phyloP scores from a whole-genome alignment of 176 grass and related monocot genomes.

The Musa acuminata region DNA sequence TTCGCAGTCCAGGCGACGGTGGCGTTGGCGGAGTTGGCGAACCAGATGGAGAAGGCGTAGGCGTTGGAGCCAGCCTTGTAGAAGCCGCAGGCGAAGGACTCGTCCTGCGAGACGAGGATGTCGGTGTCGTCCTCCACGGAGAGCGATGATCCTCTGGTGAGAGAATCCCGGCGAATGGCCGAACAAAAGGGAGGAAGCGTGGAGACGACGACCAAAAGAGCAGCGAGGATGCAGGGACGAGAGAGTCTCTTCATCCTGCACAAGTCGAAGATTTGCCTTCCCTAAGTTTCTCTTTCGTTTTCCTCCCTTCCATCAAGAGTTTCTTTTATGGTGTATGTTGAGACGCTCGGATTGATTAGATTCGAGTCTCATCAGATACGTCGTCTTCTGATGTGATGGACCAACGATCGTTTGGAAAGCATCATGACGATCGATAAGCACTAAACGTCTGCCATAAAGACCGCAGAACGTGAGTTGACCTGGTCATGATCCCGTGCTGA shows the following conservation, averaged over 20 bases:
- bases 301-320: too few species aligned
- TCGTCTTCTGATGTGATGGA: too few species aligned
- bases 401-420: too few species aligned
- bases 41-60: constrained; percentile 57
- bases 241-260: too few species aligned
- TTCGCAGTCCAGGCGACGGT: constrained; percentile 53
- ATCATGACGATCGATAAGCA: too few species aligned
- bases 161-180: not conserved
- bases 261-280: too few species aligned
- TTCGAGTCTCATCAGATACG: not conserved
- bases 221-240: not conserved
- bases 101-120: constrained; percentile 33
- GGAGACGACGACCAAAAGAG: constrained; percentile 2
- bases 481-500: too few species aligned
- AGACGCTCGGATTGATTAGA: too few species aligned
- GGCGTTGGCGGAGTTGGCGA: constrained; percentile 10
- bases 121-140: constrained; percentile 4
- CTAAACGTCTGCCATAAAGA: too few species aligned
- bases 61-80: constrained; percentile 46
- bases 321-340: too few species aligned
- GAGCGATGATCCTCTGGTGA: constrained; percentile 19
- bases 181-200: not conserved
- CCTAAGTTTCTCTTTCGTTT: not conserved
- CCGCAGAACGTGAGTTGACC: too few species aligned
- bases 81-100: constrained; percentile 47